Evolutionary conservation across 2,329 filamentous ascomycete genomes (phyloP), one percentile per base, ranked within the genome.

Genomic region (Podosphaera xanthii): DNA sequence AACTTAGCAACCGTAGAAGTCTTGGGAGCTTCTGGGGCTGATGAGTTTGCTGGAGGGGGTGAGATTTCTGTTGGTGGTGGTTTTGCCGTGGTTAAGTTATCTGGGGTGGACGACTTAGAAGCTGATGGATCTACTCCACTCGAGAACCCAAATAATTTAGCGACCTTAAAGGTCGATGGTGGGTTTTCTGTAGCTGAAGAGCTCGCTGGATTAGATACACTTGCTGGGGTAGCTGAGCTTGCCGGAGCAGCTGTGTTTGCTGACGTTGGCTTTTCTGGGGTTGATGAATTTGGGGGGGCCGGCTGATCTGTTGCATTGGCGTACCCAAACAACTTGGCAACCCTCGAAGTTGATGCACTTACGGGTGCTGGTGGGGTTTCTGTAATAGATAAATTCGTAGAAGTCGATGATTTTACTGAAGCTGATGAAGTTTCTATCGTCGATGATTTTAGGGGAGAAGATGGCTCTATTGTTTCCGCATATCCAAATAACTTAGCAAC

Each of bases 401-500:
- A 40, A 10, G 10, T 10, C 36, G 36, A 40, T 10, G 36, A 40
- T 6, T 40, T 40, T 40, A 40, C 10, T 40, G 36, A 40, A 40
- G 36, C 10, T 10, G 36, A 40, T 40, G 36, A 40, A 40, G 5
- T 40, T 40, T 40, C 36, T 40, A 40, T 10, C 5, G 36, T 10
- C 5, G 36, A 40, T 10, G 10, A 40, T 40, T 5, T 40, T 40
- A 10, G 5, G 5, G 36, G 10, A 40, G 36, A 5, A 40, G 36
- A 40, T 10, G 36, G 5, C 10, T 40, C 8, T 54, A 8, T 35
- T 9, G 50, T 38, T 14, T 10, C 55, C 12, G 40, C 49, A 59
- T 59, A 55, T 8, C 58, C 58, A 48, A 59, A 59, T 35, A 59
- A 31, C 50, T 59, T 59, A 1, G 58, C 58, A 33, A 59, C 40